Evolutionary conservation across 225 moss, liverwort and hornwort species (phyloP), one percentile per base, ranked within the genome.

Genomic region (Pseudoscleropodium purum): DNA sequence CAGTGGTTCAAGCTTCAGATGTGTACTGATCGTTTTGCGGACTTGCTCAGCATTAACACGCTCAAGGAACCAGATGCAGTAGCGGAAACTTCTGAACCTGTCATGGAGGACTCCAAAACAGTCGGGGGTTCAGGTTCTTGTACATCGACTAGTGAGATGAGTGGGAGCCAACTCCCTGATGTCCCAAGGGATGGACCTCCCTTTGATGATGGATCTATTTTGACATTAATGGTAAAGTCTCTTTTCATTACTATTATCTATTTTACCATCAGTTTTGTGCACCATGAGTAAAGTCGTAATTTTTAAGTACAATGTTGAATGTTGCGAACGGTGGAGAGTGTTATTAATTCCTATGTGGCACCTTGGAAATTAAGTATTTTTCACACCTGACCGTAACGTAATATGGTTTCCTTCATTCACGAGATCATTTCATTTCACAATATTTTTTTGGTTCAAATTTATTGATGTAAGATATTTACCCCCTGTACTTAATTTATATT

Each of bases 1-100:
- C 88, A 94, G 90, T 96, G 96, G 96, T 96, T 95, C 87, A 96
- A 96, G 90, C 88, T 94, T 84, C 96, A 96, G 89, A 95, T 96
- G 95, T 96, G 95, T 57, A 62, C 85, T 84, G 96, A 96, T 85
- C 94, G 89, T 54, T 96, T 96, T 89, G 96, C 93, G 87, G 92
- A 95, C 72, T 88, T 95, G 84, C 94, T 96, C 11, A 89, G 88
- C 70, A 92, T 96, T 63, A 93, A 93, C 89, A 72, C 84, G 57
- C 93, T 96, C 51, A 96, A 96, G 82, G 95, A 94, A 80, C 86
- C 93, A 41, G 94, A 92, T 15, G 39, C 87, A 80, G 91, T 72
- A 72, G 88, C 92, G n/a, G 90, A 92, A 75, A 89, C 74, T 76
- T 88, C 90, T 77, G 90, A 90, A 78, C 89, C 83, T 63, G 54